Evolutionary conservation across 768 basidiomycete genomes (phyloP), one percentile per base, ranked within the genome.

Genomic region (Pulveroboletus sp.): DNA sequence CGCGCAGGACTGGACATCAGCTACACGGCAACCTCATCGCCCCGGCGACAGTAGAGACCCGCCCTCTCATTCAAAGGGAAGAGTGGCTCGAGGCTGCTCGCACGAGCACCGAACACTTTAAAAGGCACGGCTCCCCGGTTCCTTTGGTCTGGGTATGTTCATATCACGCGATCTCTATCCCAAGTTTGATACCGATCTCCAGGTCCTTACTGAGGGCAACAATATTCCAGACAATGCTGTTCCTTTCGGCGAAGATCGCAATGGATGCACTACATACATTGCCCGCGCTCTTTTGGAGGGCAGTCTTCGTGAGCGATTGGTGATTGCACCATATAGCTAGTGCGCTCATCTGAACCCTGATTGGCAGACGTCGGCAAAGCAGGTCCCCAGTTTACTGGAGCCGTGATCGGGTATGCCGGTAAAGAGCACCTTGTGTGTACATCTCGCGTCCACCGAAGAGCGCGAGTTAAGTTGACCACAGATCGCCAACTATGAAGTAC

Each of bases 291-390:
- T 68, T 28, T 43, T 68, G 37, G 66, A 68, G 46, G 66, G 66
- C n/a, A 40, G 43, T 14, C 64, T 68, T 51, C 67, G 66, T 68
- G 28, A 59, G 66, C 53, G 11, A 30, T 30, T 4, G 11, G 26
- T 40, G 36, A 28, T 2, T 31, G 4, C 3, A 28, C 7, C 21
- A 21, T 21, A 10, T 26, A 2, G 8, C 21, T 2, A 3, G 36
- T 11, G 18, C 26, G 17, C 43, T 53, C 18, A 24, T 21, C 21
- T 21, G 11, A 27, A 11, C 26, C n/a, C 37, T 28, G 37, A 37
- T 52, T 27, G 30, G 5, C 35, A 71, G 71, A 71, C 30, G 54
- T 72, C 14, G 70, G 70, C 3, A 71, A 70, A 53, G 68, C 69
- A 39, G 59, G 64, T 3, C 51, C 58, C 28, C 67, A 71, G 28